Conservation (phyloP, 1,284 basidiomycete genomes). For the Quambalaria eucalypti region DNA sequence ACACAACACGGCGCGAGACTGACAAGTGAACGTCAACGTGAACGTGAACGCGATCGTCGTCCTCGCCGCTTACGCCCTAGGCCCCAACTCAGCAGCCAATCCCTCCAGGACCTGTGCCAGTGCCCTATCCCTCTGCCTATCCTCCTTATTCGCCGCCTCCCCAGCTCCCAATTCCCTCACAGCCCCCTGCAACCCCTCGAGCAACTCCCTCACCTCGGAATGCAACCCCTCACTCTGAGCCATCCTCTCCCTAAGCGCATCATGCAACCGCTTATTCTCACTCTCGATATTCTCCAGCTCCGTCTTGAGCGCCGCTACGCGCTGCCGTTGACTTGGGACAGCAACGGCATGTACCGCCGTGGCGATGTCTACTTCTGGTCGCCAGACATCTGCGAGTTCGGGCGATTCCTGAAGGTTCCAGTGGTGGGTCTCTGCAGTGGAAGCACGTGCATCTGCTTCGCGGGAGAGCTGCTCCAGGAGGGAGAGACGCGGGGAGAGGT, state of each 20-base stretch:
- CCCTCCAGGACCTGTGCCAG: too few relatives aligned
- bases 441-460: not conserved
- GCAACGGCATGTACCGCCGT: not conserved
- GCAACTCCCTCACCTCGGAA: not conserved
- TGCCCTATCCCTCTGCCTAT: not conserved
- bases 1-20: too few relatives aligned
- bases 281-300: not conserved
- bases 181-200: not conserved
- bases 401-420: not conserved
- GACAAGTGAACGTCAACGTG: too few relatives aligned
- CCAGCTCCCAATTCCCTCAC: not conserved
- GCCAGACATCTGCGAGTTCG: not conserved
- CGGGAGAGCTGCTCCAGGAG: conserved; percentile 1
- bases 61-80: not conserved
- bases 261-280: not conserved
- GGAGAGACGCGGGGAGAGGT: not conserved
- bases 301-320: not conserved
- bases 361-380: not conserved
- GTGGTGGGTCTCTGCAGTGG: not conserved
- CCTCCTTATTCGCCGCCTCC: not conserved
- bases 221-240: not conserved
- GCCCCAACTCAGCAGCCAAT: not conserved
- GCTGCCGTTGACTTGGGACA: not conserved
- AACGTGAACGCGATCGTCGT: too few relatives aligned
- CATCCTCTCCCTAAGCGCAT: not conserved